Evolutionary conservation across 2,329 filamentous ascomycete genomes (phyloP), one percentile per base, ranked within the genome.

Genomic region (Allantophomopsis cytisporea): DNA sequence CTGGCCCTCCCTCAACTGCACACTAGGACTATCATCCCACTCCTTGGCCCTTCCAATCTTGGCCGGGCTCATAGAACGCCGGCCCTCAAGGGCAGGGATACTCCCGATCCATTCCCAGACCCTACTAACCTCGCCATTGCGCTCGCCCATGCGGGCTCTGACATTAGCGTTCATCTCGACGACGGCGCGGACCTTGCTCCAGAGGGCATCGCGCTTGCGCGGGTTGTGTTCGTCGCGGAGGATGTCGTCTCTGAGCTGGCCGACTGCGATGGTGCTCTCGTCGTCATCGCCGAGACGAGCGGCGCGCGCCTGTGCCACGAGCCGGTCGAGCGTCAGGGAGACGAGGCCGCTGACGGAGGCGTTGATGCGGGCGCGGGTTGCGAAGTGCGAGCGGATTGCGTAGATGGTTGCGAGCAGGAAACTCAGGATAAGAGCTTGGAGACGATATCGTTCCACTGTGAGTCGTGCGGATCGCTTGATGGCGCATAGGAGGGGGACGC

Each of bases 151-250:
- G 61, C 71, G 66, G 0, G 73, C 84, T 33, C 91, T 73, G 13
- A 98, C 82, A 54, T 98, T 98, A 43, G 84, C 83, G 58, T 98
- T 98, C 59, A 80, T 79, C 60, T 98, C 91, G 1, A 98, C 88
- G 39, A 96, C 81, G 38, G 69, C 74, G 48, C 77, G 73, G 15
- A 98, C 91, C 37, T 76, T 76, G 46, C 77, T 71, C 91, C 93
- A 98, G 38, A 98, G 66, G 41, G 76, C 73, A 54, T 91, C 82
- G 31, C 91, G 72, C 50, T 87, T 75, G 7, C 70, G 68, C 15
- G 88, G 69, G 3, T 74, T 80, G 57, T 95, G 85, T 44, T 94
- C 79, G 20, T 81, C 75, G 15, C 89, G 71, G 31, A 98, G 67
- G 3, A 98, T 80, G 54, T 96, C 89, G 54, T 98, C 91, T 43